Conservation (phyloP, 2,329 filamentous ascomycete species). For the Cytospora piceae region DNA sequence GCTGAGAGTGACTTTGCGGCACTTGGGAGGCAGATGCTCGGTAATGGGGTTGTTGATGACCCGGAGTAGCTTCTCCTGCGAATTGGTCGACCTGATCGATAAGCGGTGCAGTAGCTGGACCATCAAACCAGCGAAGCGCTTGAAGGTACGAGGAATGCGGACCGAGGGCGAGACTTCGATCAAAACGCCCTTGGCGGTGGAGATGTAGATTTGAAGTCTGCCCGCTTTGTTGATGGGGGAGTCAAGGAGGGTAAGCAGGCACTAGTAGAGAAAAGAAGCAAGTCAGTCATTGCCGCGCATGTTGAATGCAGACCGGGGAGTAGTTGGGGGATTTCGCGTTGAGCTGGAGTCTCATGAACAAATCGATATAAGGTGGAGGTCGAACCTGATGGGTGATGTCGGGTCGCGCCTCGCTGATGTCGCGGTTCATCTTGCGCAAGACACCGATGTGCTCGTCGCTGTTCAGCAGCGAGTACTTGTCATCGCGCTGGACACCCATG, state of each 20-base stretch:
- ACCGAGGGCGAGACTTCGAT: conserved; percentile 99
- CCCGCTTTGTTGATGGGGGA: conserved; percentile 99
- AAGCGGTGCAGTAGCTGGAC: conserved; percentile 95
- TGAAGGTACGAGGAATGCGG: conserved; percentile 96
- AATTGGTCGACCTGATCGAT: conserved; percentile 94
- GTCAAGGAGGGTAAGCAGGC: conserved; percentile 93
- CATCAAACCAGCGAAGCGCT: conserved; percentile 98
- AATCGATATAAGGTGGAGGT: conserved; percentile 27
- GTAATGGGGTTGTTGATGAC: conserved; percentile 99
- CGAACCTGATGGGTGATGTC: conserved; percentile 97
- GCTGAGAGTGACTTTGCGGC: conserved; percentile 94
- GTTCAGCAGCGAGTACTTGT: conserved; percentile 97
- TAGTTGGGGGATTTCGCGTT: conserved; percentile 26
- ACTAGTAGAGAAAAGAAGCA: conserved; percentile 58
- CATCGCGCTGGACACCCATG: conserved; percentile 72
- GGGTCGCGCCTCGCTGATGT: conserved; percentile 95
- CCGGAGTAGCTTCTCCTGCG: conserved; percentile 94
- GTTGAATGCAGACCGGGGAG: conserved; percentile 46
- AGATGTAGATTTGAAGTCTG: conserved; percentile 97
- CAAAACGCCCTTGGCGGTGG: conserved; percentile 94
- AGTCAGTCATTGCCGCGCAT: conserved; percentile 43
- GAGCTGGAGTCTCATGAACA: conserved; percentile 20
- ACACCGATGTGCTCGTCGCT: conserved; percentile 99
- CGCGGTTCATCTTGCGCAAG: conserved; percentile 99
- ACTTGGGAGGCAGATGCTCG: conserved; percentile 94